Evolutionary conservation across 768 basidiomycete genomes (phyloP), one percentile per base, ranked within the genome.

Genomic region (Hydnomerulius pinastri): DNA sequence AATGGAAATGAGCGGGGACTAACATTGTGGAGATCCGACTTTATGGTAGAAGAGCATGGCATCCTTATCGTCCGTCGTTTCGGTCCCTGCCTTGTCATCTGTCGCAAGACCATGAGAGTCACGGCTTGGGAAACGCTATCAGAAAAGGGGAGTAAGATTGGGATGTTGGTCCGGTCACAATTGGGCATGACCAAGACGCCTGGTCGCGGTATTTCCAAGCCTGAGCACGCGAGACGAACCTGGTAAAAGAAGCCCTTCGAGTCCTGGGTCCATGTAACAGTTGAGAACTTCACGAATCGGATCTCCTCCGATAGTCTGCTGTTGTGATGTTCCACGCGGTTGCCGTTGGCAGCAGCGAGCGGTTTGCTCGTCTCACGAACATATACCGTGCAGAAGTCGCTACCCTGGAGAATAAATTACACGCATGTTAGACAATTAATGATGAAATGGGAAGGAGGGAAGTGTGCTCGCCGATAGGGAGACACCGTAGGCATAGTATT

Each of bases 161-260:
- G 23, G 30, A 10, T 37, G 35, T 27, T 40, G 27, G 11, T 6
- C 11, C 10, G 17, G 27, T 24, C 33, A 37, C 20, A 15, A 44
- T 23, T 4, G 47, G 39, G 18, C 29, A 25, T 20, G 20, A 28
- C 6, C 32, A 33, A 4, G 24, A 37, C n/a, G n/a, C n/a, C n/a
- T n/a, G n/a, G n/a, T 8, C 41, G 10, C 15, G 28, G 12, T 37
- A 48, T 21, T 20, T 38, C 28, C 13, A 6, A n/a, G 39, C 41
- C 28, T 12, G 44, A 23, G 41, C 35, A 39, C 5, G 23, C 25
- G 17, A 8, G 5, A 61, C 67, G 18, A 43, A 76, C 75, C 74
- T 91, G 90, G 64, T 93, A 93, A 70, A 92, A 90, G 68, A 92
- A 90, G 1, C 91, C 90, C 53, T 82, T 84, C 47, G 82, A 85